Evolutionary conservation across 2,329 filamentous ascomycete species (phyloP), one percentile per base, ranked within the genome.

Genomic region (Penicillium sp.): DNA sequence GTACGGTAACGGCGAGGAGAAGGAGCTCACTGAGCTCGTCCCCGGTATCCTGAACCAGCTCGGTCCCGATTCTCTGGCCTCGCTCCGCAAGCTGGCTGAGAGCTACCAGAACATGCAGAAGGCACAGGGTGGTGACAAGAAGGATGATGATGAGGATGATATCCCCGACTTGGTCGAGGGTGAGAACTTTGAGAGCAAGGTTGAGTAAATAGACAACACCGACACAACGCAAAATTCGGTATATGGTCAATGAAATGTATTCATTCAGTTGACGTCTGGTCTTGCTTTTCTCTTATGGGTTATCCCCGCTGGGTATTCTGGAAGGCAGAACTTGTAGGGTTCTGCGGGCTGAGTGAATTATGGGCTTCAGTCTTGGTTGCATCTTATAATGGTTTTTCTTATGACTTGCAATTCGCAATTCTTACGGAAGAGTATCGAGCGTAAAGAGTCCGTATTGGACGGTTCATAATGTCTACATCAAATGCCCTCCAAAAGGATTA

Each of bases 21-120:
- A 98, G 84, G 93, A 98, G 81, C 88, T 98, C 63, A 98, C 93
- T 57, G 93, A 98, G 81, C 90, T 98, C 67, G 93, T 98, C 61
- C 93, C 93, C 67, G 93, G 93, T 61, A 98, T 98, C 78, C 88
- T 98, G 59, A 98, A 97, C 87, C 93, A 98, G 81, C 89, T 98
- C 58, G 93, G 93, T 69, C 93, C 93, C 69, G 93, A 98, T 81
- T 95, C 89, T 58, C 88, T 98, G 53, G 93, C 93, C 54, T 95
- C 90, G 58, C 89, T 98, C 70, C 89, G 93, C 76, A 97, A 97
- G 82, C 84, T 98, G 58, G 93, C 93, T 66, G 93, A 98, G 83
- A 95, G 88, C 83, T 98, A 98, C 83, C 93, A 98, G 85, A 93
- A 84, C 80, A 84, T 97, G 84, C 92, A 96, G 80, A 95, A 95